Evolutionary conservation across 768 basidiomycete genomes (phyloP), one percentile per base, ranked within the genome.

Genomic region (Chalciporus piperatus): DNA sequence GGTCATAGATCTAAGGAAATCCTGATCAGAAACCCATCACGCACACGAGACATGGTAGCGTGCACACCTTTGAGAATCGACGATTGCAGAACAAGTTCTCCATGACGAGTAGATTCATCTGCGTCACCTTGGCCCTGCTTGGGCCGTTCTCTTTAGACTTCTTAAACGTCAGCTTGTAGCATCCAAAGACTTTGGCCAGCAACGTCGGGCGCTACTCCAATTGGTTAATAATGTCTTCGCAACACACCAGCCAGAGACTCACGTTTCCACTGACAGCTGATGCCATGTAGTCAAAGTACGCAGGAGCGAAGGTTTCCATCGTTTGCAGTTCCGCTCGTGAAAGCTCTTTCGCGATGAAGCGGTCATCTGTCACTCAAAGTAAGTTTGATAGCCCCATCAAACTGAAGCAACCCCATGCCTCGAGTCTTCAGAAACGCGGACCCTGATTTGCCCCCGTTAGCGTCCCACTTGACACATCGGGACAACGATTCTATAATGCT

Each of bases 261-360:
- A 95, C 94, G 58, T 90, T 83, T 33, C 86, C 85, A 46, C 84
- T 81, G 14, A 97, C 84, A 2, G 93, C 90, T n/a, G 89, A 92
- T 1, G 92, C 89, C 87, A 98, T 95, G 66, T 98, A 99, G 55
- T 95, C 89, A 62, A 99, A 98, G 68, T 99, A 99, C 2, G 92
- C 89, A 0, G 96, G 97, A 13, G 93, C 96, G 70, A 99, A 98
- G 0, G 89, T 91, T 59, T 95, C 92, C 84, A 98, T 90, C 0
- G 92, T 91, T 65, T 96, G 92, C 58, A 98, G 73, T 63, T 99
- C 97, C 27, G 89, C 78, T 51, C 82, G 80, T 0, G 95, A 96
- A 23, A 98, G 80, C 59, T 98, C 96, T 63, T 99, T 99, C 30
- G 96, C 92, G 58, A 99, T 97, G 76, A 98, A 98, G 6, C 97